Evolutionary conservation across 1,284 basidiomycete species (phyloP), one percentile per base, ranked within the genome.

Genomic region (Heterobasidion irregulare): DNA sequence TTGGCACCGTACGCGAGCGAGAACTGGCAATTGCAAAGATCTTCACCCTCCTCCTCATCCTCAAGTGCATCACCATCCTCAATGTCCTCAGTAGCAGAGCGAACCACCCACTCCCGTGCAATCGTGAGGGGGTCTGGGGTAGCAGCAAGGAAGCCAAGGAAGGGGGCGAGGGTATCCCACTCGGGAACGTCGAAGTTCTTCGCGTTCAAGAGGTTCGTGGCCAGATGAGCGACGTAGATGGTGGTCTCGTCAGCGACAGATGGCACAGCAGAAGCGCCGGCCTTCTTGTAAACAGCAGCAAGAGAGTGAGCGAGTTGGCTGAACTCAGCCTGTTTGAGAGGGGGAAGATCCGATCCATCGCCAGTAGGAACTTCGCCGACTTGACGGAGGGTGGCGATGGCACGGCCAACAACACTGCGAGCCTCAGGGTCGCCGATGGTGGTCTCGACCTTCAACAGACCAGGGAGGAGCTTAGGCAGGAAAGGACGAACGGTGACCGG

Each of bases 1-100:
- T 98, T 97, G 70, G 94, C 94, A 88, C 94, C 95, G 72, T 98
- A 98, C 58, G 95, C 95, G 59, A 97, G 83, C 57, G 93, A 96
- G 83, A 95, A 97, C 73, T 94, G 93, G 82, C 90, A 95, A 82
- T 98, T 96, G 81, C 94, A 97, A 66, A 98, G 82, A 70, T 96
- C 92, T 74, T 97, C 95, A 63, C 94, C 94, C 75, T 96, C 94
- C 74, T 97, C 95, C 70, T 97, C 94, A 63, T 96, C 94, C 19
- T 93, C 91, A 56, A 75, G 77, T 57, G 77, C 85, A 47, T 83
- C 79, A 18, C 79, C 83, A 6, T 89, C 88, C 8, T 84, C 84
- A 44, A 78, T 78, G 60, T 83, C 89, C 62, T 91, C 87, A 62
- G 86, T 82, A 56, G 94, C 93, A 55, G 90, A 94, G 69, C 86